Conservation (phyloP, 768 basidiomycete genomes). For the Paxillus involutus region DNA sequence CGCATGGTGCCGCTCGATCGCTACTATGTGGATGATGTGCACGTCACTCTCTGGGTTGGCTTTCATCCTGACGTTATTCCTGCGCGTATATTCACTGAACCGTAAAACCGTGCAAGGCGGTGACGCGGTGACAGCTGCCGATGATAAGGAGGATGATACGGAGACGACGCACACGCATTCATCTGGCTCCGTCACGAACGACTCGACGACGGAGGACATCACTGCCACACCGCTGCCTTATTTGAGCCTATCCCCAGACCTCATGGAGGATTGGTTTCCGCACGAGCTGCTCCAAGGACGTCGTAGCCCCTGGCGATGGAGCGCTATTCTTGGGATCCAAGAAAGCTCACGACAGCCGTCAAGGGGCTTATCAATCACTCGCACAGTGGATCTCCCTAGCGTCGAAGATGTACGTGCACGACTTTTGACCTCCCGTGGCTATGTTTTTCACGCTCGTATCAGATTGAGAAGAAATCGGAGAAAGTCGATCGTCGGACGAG, state of each 20-base stretch:
- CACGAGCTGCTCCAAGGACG: conserved; percentile 18
- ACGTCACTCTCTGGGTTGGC: too few relatives aligned
- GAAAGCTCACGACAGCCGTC: background rate
- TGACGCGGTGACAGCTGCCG: too few relatives aligned
- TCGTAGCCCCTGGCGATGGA: conserved; percentile 1
- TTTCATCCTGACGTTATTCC: too few relatives aligned
- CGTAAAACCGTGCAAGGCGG: too few relatives aligned
- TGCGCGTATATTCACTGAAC: too few relatives aligned
- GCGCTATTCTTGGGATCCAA: background rate
- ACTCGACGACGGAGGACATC: background rate
- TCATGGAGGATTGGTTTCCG: conserved; percentile 46
- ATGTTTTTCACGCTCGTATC: background rate
- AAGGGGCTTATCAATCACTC: background rate
- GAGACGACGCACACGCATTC: too few relatives aligned
- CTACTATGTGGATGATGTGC: too few relatives aligned
- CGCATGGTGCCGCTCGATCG: too few relatives aligned
- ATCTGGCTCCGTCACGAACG: background rate
- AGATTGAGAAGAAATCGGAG: background rate
- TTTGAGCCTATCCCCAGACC: conserved; percentile 35
- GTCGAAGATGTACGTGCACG: background rate
- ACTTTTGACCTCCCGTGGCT: background rate
- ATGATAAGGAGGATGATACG: too few relatives aligned
- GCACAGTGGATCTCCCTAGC: background rate
- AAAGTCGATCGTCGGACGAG: background rate
- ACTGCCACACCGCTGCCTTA: conserved; percentile 12